Conservation (phyloP, 169 alveolate species). For the Plasmodium yoelii region DNA sequence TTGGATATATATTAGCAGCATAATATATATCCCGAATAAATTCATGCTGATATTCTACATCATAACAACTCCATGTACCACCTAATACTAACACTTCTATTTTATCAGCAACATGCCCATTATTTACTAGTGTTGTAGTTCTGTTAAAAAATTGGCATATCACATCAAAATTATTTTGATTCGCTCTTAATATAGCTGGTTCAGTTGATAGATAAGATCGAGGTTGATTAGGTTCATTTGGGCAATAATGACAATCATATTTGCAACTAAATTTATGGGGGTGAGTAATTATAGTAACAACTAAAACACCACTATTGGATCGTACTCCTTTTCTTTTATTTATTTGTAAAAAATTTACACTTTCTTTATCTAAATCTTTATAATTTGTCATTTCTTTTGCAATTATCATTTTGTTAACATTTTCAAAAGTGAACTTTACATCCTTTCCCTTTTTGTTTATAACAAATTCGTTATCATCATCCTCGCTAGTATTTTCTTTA, state of each 20-base stretch:
- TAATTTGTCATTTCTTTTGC: constrained; percentile 72
- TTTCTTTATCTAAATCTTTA: constrained; percentile 74
- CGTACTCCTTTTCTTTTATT: constrained; percentile 89
- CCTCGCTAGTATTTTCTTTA: background rate
- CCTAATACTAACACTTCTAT: constrained; percentile 95
- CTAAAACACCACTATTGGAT: constrained; percentile 93
- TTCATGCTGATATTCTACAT: constrained; percentile 91
- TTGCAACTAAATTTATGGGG: constrained; percentile 95
- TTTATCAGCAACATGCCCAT: constrained; percentile 94
- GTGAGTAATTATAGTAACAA: constrained; percentile 94
- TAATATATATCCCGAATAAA: constrained; percentile 93
- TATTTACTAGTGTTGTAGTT: constrained; percentile 91
- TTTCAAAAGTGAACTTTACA: constrained; percentile 57
- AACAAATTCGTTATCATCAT: constrained; percentile 12
- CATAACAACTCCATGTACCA: constrained; percentile 96
- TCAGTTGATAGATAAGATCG: constrained; percentile 95
- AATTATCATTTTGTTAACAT: constrained; percentile 69
- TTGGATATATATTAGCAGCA: constrained; percentile 93
- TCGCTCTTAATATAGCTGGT: constrained; percentile 96
- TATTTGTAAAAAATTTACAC: constrained; percentile 81
- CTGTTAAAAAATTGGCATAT: constrained; percentile 93
- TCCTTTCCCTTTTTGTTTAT: constrained; percentile 66
- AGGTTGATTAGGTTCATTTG: constrained; percentile 97
- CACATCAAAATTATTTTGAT: constrained; percentile 94
- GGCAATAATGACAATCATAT: constrained; percentile 94